These are phyloP conservation scores for Agaricales sp. DNA, from an alignment of 1,284 basidiomycete species.

Conservation along the genomic window DNA sequence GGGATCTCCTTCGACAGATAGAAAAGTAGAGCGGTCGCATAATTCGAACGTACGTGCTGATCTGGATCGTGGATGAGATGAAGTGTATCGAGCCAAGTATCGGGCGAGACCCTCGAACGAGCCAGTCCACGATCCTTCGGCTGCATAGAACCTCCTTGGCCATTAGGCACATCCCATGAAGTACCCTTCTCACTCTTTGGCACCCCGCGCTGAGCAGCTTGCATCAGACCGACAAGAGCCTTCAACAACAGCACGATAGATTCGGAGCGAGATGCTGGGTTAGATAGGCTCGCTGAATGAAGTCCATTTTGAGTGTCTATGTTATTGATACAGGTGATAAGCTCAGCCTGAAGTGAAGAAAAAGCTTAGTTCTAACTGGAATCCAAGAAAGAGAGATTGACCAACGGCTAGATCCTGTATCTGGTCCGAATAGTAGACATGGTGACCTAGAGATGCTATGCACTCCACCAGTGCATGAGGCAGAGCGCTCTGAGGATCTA, in stretches of 20 bases:
- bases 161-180: not conserved
- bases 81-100: slow-evolving; percentile 85
- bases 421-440: slow-evolving; percentile 95
- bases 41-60: slow-evolving; percentile 66
- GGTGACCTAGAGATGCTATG: slow-evolving; percentile 77
- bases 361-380: not conserved
- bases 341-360: slow-evolving; percentile 45
- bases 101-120: slow-evolving; percentile 67
- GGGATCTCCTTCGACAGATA: slow-evolving; percentile 73
- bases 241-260: slow-evolving; percentile 68
- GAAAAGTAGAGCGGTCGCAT: slow-evolving; percentile 58
- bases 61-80: slow-evolving; percentile 73
- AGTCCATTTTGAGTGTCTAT: slow-evolving; percentile 59
- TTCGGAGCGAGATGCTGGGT: slow-evolving; percentile 27
- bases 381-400: slow-evolving; percentile 7
- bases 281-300: slow-evolving; percentile 31
- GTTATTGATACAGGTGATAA: slow-evolving; percentile 66
- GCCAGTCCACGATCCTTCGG: not conserved
- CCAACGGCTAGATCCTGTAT: slow-evolving; percentile 80
- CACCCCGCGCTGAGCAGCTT: slow-evolving; percentile 36
- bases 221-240: slow-evolving; percentile 65
- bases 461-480: slow-evolving; percentile 69
- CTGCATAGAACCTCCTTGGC: not conserved
- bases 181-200: not conserved
- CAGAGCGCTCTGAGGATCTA: slow-evolving; percentile 57